These are phyloP conservation scores for Hexamita inflata DNA, from an alignment of 208 protist genomes.

Conservation along the genomic window DNA sequence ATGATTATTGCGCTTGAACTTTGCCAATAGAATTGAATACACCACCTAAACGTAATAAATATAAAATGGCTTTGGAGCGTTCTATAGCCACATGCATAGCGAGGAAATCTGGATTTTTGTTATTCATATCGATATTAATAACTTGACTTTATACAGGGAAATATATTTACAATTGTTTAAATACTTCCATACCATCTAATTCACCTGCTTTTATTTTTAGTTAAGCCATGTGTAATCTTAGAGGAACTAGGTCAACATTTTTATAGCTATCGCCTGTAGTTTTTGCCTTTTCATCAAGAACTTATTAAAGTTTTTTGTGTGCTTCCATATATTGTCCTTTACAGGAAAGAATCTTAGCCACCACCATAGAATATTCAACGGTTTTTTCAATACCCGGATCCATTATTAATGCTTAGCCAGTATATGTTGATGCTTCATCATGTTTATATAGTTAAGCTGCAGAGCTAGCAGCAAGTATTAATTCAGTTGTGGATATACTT, in stretches of 20 bases:
- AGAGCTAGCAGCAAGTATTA: neutral
- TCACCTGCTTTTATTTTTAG: neutral
- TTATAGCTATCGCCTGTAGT: too few relatives aligned
- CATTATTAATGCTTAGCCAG: neutral
- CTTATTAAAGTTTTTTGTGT: neutral
- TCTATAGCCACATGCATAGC: neutral
- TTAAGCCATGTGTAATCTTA: neutral
- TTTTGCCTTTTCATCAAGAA: neutral
- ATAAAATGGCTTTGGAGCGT: neutral
- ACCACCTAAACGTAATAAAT: neutral
- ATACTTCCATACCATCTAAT: neutral
- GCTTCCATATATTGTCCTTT: neutral
- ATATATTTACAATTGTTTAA: neutral
- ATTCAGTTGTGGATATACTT: neutral
- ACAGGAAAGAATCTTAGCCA: neutral
- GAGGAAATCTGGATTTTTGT: neutral
- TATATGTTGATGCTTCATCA: neutral
- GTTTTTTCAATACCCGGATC: neutral
- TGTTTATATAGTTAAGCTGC: neutral
- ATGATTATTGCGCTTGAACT: neutral
- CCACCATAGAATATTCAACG: neutral
- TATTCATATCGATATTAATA: neutral
- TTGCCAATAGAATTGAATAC: neutral
- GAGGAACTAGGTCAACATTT: too few relatives aligned
- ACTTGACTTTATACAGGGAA: neutral